These are phyloP conservation scores for Eragrostis nindensis DNA, from an alignment of 176 grass and related monocot genomes.

Conservation along the genomic window DNA sequence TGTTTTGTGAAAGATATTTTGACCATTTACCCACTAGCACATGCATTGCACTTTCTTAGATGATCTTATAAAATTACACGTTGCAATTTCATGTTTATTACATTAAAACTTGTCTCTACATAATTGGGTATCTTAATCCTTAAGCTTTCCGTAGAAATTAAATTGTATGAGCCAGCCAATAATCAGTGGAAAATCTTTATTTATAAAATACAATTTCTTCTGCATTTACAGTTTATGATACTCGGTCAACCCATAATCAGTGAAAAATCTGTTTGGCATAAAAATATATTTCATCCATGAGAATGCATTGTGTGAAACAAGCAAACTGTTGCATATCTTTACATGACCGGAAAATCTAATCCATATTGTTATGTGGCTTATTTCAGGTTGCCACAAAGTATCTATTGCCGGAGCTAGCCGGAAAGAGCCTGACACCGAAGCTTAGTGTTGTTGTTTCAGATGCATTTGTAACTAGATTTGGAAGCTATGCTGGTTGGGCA, in stretches of 20 bases:
- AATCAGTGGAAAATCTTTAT: too few species aligned
- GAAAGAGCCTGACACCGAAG: conserved; percentile 68
- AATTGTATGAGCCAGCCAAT: conserved; percentile 17
- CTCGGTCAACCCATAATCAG: background rate
- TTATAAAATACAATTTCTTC: background rate
- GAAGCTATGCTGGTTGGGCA: conserved; percentile 88
- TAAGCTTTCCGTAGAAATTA: background rate
- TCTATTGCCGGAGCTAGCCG: conserved; percentile 76
- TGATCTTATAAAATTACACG: conserved; percentile 4
- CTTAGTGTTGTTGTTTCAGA: conserved; percentile 65
- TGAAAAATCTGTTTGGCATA: background rate
- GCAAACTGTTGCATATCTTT: background rate
- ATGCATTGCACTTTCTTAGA: background rate
- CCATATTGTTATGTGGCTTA: background rate
- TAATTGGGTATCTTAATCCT: background rate
- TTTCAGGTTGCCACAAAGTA: conserved; percentile 85
- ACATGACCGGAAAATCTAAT: conserved; percentile 21
- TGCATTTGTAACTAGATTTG: conserved; percentile 88
- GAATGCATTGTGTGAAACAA: background rate
- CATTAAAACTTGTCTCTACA: background rate
- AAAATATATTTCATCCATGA: background rate
- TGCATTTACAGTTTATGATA: background rate
- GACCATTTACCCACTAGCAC: background rate
- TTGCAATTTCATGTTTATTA: background rate
- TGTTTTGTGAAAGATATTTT: conserved; percentile 23